Evolutionary conservation across 345 rosid species (phyloP), one percentile per base, ranked within the genome.

Genomic region (Rhodamnia rubescens): DNA sequence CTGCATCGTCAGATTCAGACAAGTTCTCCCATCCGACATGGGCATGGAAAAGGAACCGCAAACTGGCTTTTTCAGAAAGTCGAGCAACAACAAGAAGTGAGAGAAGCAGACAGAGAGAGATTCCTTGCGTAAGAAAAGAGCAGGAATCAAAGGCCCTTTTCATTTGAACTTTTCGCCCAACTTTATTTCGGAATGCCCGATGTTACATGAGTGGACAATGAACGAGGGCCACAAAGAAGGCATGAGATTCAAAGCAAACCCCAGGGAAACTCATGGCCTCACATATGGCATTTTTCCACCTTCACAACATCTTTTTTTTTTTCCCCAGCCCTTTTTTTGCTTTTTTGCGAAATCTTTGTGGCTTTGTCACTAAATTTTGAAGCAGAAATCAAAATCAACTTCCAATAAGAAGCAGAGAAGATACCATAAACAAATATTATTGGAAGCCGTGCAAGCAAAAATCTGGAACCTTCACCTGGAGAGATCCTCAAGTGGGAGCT

Each of bases 221-320:
- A 88, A 81, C 82, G 20, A 54, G 40, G 86, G 86, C 89, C 90
- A 57, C 88, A 85, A 53, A 86, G 22, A 81, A 53, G 85, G 92
- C 69, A 90, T 84, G 44, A 87, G 90, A 90, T 90, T 78, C 90
- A 89, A 86, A 89, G 91, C 49, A 8, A 20, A 53, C 51, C 51
- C 3, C 11, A 10, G 51, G 24, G 75, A 32, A 64, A 64, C 12
- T 32, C 47, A 0, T 18, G 78, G 78, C 78, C 78, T 69, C 78
- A 69, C 47, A 16, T 1, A 32, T 20, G 78, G 78, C 47, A 69
- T 32, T 18, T 16, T 8, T 18, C 53, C 44, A 16, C 42, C 78
- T 32, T 16, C 12, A 2, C 44, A 8, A 22, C 44, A 8, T 61
- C 21, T 7, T 29, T 15, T 8, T 8, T n/a, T n/a, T n/a, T n/a